Evolutionary conservation across 163 green algal genomes (phyloP).

Genomic region (Scenedesmus sp.): DNA sequence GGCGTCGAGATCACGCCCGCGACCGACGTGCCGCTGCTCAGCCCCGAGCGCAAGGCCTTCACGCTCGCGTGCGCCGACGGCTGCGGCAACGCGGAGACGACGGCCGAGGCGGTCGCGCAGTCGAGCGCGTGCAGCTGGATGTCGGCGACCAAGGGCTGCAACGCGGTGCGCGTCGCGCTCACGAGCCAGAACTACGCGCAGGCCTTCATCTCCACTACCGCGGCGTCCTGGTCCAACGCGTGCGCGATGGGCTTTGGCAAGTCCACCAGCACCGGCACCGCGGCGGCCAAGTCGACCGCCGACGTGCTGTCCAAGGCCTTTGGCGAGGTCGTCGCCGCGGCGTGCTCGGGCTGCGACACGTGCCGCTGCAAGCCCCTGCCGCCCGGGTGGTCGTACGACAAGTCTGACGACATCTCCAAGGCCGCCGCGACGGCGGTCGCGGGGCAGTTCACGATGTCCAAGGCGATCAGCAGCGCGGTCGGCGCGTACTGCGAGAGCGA

Average conservation of each 20-base stretch:
- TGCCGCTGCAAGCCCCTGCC: slow-evolving; percentile 48
- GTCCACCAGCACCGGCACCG: slow-evolving; percentile 13
- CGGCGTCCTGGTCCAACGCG: slow-evolving; percentile 42
- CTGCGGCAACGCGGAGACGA: slow-evolving; percentile 33
- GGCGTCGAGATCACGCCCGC: slow-evolving; percentile 35
- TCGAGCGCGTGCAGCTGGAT: slow-evolving; percentile 33
- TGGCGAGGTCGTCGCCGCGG: slow-evolving; percentile 36
- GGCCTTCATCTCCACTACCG: slow-evolving; percentile 43
- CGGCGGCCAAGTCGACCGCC: slow-evolving; percentile 29
- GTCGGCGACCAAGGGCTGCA: slow-evolving; percentile 41
- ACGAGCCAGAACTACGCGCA: slow-evolving; percentile 33
- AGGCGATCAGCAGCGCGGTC: slow-evolving; percentile 18
- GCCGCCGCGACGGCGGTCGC: slow-evolving; percentile 11
- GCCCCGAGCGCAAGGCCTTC: slow-evolving; percentile 23
- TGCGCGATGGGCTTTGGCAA: slow-evolving; percentile 40
- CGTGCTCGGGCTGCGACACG: slow-evolving; percentile 37
- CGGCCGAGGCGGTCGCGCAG: slow-evolving; percentile 46
- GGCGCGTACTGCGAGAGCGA: slow-evolving; percentile 41
- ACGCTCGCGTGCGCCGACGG: slow-evolving; percentile 25
- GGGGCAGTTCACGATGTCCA: slow-evolving; percentile 40
- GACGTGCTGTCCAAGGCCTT: slow-evolving; percentile 33
- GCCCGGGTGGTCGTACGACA: slow-evolving; percentile 33
- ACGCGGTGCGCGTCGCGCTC: slow-evolving; percentile 26
- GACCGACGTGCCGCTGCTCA: slow-evolving; percentile 14
- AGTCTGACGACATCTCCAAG: slow-evolving; percentile 30